Evolutionary conservation across 208 protist genomes (phyloP), one percentile per base, ranked within the genome.

Genomic region (Wallacemonas collosoma): DNA sequence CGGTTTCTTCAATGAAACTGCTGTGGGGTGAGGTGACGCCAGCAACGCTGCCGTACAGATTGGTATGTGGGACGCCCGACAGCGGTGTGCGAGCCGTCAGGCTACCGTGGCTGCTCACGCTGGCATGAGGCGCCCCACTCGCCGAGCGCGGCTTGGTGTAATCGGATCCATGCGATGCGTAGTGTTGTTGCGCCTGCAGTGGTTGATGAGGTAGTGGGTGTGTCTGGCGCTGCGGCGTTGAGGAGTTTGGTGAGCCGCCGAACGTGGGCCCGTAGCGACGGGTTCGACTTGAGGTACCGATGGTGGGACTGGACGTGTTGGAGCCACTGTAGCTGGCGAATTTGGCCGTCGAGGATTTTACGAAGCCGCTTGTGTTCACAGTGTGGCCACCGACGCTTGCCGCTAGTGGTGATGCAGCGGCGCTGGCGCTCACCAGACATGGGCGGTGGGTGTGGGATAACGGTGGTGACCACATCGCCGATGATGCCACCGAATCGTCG

Each of bases 401-500:
- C 41, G 41, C 8, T 41, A 65, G 9, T 41, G 60, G 60, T 41
- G 60, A 43, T 6, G 36, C 35, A 26, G 26, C 26, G 17, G 35
- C 51, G 9, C 5, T 56, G 9, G 51, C 26, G 9, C 9, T 56
- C 14, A 6, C 12, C 8, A 56, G n/a, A 9, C 9, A 5, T 6
- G 67, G 40, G 56, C 35, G 58, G 73, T 4, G 67, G 55, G 2
- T 43, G 41, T n/a, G 50, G 57, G 67, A 50, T 62, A 6, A 65
- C 14, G 11, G 66, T 72, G 7, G 54, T 38, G 36, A 40, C 51
- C 57, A 6, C 45, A 50, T 50, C 0, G 45, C 53, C 53, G 15
- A n/a, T 26, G 26, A 26, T 26, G 26, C 26, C 26, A 26, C 26
- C 26, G 26, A 26, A 26, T 26, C 26, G 26, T 26, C 26, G 26